Conservation (phyloP, 108 stramenopile genomes). For the Cyclotella baltica region DNA sequence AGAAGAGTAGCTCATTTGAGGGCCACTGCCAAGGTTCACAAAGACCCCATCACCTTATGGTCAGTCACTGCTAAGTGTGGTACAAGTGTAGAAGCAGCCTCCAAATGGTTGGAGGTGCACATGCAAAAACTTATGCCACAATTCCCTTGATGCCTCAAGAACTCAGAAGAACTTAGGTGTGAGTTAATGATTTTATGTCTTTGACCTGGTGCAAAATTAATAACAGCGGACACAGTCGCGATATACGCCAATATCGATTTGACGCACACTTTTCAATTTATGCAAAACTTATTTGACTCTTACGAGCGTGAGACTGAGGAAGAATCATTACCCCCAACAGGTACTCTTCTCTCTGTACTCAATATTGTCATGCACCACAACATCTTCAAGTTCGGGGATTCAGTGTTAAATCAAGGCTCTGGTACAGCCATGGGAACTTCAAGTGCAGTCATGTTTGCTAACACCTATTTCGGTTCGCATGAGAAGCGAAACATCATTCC, state of each 20-base stretch:
- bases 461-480: background rate
- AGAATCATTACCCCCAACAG: background rate
- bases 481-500: background rate
- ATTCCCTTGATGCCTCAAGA: slow-evolving; percentile 13
- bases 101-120: slow-evolving; percentile 23
- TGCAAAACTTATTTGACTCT: background rate
- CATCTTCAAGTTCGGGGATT: background rate
- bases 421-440: no score
- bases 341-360: background rate
- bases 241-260: slow-evolving; percentile 9
- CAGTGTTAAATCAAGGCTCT: no score
- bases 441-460: no score
- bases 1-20: background rate
- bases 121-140: slow-evolving; percentile 11
- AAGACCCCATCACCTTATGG: background rate
- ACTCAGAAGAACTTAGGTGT: background rate
- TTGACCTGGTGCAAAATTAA: background rate
- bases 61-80: slow-evolving; percentile 19
- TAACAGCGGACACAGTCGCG: background rate
- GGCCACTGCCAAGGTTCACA: slow-evolving; percentile 36
- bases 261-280: background rate
- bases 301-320: background rate
- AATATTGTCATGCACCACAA: background rate
- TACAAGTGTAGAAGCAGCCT: background rate
- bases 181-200: background rate